These are phyloP conservation scores for Candida corydali DNA, from an alignment of 805 yeast species.

Conservation along the genomic window DNA sequence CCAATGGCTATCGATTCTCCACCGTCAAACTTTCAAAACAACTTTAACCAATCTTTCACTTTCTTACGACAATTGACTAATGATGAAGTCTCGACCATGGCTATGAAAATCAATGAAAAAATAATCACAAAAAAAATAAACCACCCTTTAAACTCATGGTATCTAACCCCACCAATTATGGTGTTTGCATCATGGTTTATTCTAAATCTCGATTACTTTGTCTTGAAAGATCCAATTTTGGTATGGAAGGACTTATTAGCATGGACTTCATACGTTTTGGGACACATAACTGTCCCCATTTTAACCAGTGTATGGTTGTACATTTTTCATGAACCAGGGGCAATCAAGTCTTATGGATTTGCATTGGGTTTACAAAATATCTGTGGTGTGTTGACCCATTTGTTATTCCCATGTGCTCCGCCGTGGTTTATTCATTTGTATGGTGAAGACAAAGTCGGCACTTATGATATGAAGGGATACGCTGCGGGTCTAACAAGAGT, in stretches of 20 bases:
- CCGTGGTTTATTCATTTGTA: slow-evolving; percentile 69
- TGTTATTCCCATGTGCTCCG: slow-evolving; percentile 66
- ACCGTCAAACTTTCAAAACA: slow-evolving; percentile 3
- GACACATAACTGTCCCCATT: slow-evolving; percentile 60
- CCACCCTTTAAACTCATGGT: slow-evolving; percentile 28
- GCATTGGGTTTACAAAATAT: slow-evolving; percentile 61
- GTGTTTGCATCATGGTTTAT: slow-evolving; percentile 44
- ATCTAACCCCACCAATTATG: slow-evolving; percentile 52
- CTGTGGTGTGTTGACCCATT: slow-evolving; percentile 57
- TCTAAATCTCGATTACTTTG: slow-evolving; percentile 44
- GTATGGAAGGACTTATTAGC: slow-evolving; percentile 52
- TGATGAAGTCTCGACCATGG: slow-evolving; percentile 3
- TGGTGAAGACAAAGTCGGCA: slow-evolving; percentile 52
- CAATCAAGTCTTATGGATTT: slow-evolving; percentile 48
- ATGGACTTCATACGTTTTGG: slow-evolving; percentile 61
- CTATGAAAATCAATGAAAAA: slow-evolving; percentile 1
- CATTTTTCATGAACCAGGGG: slow-evolving; percentile 64
- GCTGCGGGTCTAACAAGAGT: slow-evolving; percentile 69
- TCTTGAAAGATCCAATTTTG: slow-evolving; percentile 38
- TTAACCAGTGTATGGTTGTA: slow-evolving; percentile 60
- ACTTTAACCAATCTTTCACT: neutral
- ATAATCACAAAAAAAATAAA: neutral
- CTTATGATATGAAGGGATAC: slow-evolving; percentile 66
- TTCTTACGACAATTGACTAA: neutral
- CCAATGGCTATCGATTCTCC: too few species aligned